phyloP scores from a whole-genome alignment of 768 basidiomycete species.

The Mycena sanguinolenta region DNA sequence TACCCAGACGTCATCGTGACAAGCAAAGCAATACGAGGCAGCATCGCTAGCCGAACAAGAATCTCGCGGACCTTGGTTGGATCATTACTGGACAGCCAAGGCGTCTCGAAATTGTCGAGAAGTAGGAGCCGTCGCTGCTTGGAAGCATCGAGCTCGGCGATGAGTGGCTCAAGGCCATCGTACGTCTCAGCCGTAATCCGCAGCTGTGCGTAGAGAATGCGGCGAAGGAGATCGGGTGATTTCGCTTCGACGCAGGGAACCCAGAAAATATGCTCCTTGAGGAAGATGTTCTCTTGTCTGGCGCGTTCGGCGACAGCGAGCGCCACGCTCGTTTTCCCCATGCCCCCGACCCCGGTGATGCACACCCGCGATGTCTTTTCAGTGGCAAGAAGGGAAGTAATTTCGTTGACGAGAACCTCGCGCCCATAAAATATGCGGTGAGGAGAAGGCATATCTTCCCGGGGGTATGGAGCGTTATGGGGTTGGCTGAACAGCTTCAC shows the following conservation, averaged over 20 bases:
- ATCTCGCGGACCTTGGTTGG: neutral
- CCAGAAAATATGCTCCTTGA: neutral
- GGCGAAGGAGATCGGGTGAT: neutral
- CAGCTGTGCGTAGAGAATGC: neutral
- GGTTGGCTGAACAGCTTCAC: neutral
- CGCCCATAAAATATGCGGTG: neutral
- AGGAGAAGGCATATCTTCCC: neutral
- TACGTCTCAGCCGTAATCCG: neutral
- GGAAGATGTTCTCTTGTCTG: neutral
- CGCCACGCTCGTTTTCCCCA: neutral
- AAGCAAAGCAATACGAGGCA: neutral
- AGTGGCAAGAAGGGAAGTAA: neutral
- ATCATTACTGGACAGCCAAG: neutral
- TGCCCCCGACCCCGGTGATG: neutral
- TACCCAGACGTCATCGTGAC: neutral
- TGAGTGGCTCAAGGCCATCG: neutral
- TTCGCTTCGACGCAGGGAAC: neutral
- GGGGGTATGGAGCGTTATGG: neutral
- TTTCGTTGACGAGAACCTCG: neutral
- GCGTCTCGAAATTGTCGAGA: neutral
- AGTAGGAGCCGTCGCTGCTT: neutral
- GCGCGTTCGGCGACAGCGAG: neutral
- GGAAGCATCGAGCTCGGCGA: neutral
- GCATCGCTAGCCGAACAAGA: neutral
- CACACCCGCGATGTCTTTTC: neutral